Base-by-base conservation (phyloP, 78 protist genomes). In the Dictyostelium intermedium region DNA sequence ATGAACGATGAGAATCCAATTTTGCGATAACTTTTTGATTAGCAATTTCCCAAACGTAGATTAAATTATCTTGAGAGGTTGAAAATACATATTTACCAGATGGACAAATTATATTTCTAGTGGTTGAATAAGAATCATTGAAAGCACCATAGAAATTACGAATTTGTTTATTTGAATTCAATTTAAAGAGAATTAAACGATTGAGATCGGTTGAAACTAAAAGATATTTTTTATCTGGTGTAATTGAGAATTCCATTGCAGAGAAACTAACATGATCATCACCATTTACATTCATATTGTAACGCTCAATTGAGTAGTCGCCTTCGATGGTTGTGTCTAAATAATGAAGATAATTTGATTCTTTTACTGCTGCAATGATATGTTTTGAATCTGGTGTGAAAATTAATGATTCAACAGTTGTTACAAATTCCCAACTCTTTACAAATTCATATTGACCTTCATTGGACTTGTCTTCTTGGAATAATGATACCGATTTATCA, bases 211-310 rank as follows among this genome's bases (percentile, higher is more conserved):
- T 92, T n/a, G 87, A 80, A 14, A 92, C 96, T 25, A 92, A 37
- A 7, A 92, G 43, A 43, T 92, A 92, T 50, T 92, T 79, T 0
- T 60, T 27, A 43, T 83, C 45, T 3, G 92, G 92, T n/a, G 96
- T 47, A 27, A 81, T 80, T 20, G 91, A 56, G 60, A 92, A 92
- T 45, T 79, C 91, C 86, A 92, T 73, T n/a, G 96, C 96, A 32
- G 91, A 80, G 80, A 92, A 92, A 60, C 85, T 73, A 13, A 92
- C 91, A 61, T 92, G 96, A 63, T 92, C 96, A 60, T 92, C 96
- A 69, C 96, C 96, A 69, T 63, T 85, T 3, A 56, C 34, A 81
- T 92, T 92, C 96, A 92, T 92, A 72, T 92, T 92, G 10, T 77
- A 92, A 20, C 81, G 79, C 8, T 61, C 82, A 10, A 89, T 89